Percentiles rank a stretch among this genome's conserved stretches.
phyloP scores from a whole-genome alignment of 2,329 filamentous ascomycete genomes.

The Cryoendolithus antarcticus region DNA sequence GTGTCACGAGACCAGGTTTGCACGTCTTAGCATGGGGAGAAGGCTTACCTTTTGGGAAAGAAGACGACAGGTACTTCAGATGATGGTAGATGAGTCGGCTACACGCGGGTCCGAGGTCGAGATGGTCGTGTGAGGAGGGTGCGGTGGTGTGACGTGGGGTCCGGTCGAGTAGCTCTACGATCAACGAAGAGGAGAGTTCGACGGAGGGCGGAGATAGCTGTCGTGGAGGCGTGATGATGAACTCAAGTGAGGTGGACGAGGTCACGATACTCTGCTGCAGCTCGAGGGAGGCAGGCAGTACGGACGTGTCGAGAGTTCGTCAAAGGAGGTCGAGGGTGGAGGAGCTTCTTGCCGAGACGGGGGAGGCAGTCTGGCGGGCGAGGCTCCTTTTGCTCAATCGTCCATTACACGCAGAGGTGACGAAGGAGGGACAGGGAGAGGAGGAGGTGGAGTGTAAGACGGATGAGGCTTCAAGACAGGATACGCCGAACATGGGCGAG shows the following conservation, averaged over 20 bases:
- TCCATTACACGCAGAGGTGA: no score
- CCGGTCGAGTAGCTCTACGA: slow-evolving; percentile 25
- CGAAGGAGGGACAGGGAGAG: not conserved
- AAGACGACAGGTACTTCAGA: slow-evolving; percentile 5
- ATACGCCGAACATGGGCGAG: no score
- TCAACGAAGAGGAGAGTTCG: slow-evolving; percentile 31
- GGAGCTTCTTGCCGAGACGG: not conserved
- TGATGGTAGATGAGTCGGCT: not conserved
- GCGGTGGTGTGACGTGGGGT: slow-evolving; percentile 5
- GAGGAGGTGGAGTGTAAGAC: not conserved
- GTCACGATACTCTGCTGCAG: slow-evolving; percentile 2
- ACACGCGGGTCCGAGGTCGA: slow-evolving; percentile 1
- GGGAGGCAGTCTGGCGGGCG: not conserved
- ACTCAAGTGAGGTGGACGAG: slow-evolving; percentile 7
- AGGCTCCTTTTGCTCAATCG: not conserved
- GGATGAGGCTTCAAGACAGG: not conserved
- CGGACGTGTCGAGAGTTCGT: not conserved
- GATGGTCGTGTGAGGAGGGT: slow-evolving; percentile 4
- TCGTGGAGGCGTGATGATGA: slow-evolving; percentile 1
- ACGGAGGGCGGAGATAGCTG: slow-evolving; percentile 7
- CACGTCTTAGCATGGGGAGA: not conserved
- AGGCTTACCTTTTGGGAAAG: slow-evolving; percentile 7
- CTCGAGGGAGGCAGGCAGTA: slow-evolving; percentile 4
- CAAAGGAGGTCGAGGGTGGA: not conserved
- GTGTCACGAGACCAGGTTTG: not conserved